Conservation (phyloP, 768 basidiomycete genomes). For the Infundibulicybe gibba region DNA sequence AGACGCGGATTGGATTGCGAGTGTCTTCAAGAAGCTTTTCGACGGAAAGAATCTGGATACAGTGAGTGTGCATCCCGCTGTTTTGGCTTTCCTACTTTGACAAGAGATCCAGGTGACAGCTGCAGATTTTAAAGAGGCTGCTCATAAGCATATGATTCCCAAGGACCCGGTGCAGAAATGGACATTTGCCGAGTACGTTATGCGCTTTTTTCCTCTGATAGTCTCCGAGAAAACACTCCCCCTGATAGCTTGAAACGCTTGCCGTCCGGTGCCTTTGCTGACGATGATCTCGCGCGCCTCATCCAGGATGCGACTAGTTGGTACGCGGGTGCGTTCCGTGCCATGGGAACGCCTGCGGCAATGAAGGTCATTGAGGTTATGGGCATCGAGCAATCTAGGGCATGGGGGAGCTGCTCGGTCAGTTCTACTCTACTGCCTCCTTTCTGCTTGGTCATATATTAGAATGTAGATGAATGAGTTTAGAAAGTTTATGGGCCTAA, state of each 20-base stretch:
- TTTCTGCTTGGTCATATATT: slow-evolving; percentile 3
- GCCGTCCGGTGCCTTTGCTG: slow-evolving; percentile 52
- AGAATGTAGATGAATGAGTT: slow-evolving; percentile 60
- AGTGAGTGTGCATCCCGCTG: slow-evolving; percentile 20
- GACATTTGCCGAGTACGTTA: slow-evolving; percentile 49
- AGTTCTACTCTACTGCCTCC: slow-evolving; percentile 16
- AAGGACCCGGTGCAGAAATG: slow-evolving; percentile 39
- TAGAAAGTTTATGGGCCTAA: slow-evolving; percentile 66
- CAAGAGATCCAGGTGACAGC: slow-evolving; percentile 22
- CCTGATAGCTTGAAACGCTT: slow-evolving; percentile 49
- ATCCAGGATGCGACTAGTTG: slow-evolving; percentile 59
- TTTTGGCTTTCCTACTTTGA: background rate
- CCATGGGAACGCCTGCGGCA: slow-evolving; percentile 64
- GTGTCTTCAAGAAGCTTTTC: slow-evolving; percentile 41
- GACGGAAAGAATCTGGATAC: slow-evolving; percentile 31
- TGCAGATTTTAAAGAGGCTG: slow-evolving; percentile 33
- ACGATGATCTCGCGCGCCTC: slow-evolving; percentile 59
- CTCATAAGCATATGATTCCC: slow-evolving; percentile 22
- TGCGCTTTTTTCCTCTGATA: too few relatives aligned
- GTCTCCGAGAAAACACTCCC: background rate
- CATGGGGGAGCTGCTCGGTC: slow-evolving; percentile 73
- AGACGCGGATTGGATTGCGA: slow-evolving; percentile 55
- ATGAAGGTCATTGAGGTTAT: slow-evolving; percentile 68
- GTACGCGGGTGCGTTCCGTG: slow-evolving; percentile 60
- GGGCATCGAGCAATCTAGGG: slow-evolving; percentile 61